Evolutionary conservation across 129 eudicot genomes (phyloP), one percentile per base, ranked within the genome.

Genomic region (Tagetes erecta): DNA sequence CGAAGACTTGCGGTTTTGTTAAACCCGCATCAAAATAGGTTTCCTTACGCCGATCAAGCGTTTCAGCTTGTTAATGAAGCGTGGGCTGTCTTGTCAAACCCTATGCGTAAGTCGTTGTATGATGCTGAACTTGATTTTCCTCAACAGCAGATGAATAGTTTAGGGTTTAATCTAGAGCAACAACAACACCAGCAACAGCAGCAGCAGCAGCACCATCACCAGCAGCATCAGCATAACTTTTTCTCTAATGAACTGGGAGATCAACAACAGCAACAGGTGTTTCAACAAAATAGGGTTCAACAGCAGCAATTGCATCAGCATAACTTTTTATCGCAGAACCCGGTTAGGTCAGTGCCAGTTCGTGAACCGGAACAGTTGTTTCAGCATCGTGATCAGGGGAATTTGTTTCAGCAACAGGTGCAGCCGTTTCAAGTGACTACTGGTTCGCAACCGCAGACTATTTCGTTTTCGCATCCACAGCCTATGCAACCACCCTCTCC

Each of bases 31-130:
- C 77, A 81, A 3, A 76, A 67, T 34, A 67, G 74, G 20, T 80
- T 86, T 12, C 88, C 95, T 1, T 86, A 81, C 64, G 81, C 97
- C 3, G 98, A 94, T 36, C 88, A 90, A 6, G 97, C 98, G 3
- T 84, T 86, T 34, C 82, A 82, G 64, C 80, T 94, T 0, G 92
- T 89, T 0, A 76, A 82, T 1, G 97, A 94, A 2, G 98, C 98
- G 5, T 94, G 91, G 89, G 36, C 82, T 0, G 91, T 90, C 2
- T 74, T 94, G 3, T 88, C 96, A 0, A 86, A 94, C 63, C 88
- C 96, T 56, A 68, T 88, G 38, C 75, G 88, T 9, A 94, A 88
- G 66, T 81, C 87, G 8, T 20, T 84, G 38, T 94, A 88, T 34
- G 98, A 94, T 73, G 72, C 83, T 5, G 88, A 90, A 49, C 52